A percentile compares a stretch with the other conserved stretches of the same genome.
These are phyloP conservation scores for Blastocystis sp. DNA, from an alignment of 352 stramenopile species.

Conservation along the genomic window DNA sequence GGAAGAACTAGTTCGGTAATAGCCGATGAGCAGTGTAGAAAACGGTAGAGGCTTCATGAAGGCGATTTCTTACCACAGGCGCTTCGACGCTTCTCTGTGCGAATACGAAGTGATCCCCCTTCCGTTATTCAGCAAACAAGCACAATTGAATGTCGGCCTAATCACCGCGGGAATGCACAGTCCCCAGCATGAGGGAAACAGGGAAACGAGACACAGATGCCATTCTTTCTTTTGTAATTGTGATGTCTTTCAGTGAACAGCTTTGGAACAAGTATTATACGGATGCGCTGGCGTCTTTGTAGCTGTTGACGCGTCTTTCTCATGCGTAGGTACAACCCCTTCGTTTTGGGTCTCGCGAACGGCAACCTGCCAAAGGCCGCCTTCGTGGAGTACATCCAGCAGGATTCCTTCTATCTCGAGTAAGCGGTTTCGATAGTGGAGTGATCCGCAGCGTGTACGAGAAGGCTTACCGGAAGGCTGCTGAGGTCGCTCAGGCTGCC, in stretches of 20 bases:
- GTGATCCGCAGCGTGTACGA: slow-evolving; percentile 62
- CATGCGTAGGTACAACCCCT: slow-evolving; percentile 62
- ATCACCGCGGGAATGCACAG: too few relatives aligned
- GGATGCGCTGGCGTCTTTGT: slow-evolving; percentile 61
- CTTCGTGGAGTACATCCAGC: slow-evolving; percentile 69
- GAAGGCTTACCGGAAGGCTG: slow-evolving; percentile 64
- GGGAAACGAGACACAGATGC: neutral
- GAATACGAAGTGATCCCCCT: too few relatives aligned
- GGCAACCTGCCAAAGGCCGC: slow-evolving; percentile 36
- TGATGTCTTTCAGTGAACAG: slow-evolving; percentile 54
- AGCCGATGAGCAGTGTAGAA: too few relatives aligned
- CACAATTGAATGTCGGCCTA: too few relatives aligned
- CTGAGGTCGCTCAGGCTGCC: neutral
- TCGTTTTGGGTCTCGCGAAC: slow-evolving; percentile 53
- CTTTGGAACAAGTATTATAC: slow-evolving; percentile 57
- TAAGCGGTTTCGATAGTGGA: neutral
- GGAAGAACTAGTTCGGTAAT: too few relatives aligned
- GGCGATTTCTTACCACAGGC: too few relatives aligned
- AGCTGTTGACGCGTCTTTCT: neutral
- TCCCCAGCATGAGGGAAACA: too few relatives aligned
- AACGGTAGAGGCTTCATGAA: too few relatives aligned
- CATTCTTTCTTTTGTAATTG: slow-evolving; percentile 60
- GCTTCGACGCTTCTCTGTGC: too few relatives aligned
- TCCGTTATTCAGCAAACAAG: too few relatives aligned
- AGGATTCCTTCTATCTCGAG: slow-evolving; percentile 67